Conservation (phyloP, 2,329 filamentous ascomycete genomes). For the Sporothrix phasma region DNA sequence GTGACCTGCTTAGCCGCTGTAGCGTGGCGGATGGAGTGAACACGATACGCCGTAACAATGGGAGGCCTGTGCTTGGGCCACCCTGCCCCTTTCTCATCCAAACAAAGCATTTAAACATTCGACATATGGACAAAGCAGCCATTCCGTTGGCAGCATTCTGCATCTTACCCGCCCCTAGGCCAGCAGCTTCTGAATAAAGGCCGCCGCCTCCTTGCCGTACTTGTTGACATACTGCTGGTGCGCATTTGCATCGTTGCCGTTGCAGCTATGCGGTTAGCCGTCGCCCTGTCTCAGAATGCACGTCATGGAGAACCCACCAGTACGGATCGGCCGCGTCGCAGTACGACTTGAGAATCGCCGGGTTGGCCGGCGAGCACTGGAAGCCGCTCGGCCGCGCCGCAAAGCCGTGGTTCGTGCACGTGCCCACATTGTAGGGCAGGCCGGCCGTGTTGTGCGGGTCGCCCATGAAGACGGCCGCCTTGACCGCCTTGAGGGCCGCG, state of each 20-base stretch:
- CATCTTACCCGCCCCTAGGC: background rate
- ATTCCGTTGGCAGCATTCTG: too few species aligned
- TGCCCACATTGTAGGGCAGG: slow-evolving; percentile 50
- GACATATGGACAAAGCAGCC: background rate
- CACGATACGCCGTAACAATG: background rate
- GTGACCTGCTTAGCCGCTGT: too few species aligned
- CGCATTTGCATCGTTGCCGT: slow-evolving; percentile 47
- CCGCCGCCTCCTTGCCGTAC: slow-evolving; percentile 49
- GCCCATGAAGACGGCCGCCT: slow-evolving; percentile 56
- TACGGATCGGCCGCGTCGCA: slow-evolving; percentile 55
- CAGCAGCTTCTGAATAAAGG: slow-evolving; percentile 42
- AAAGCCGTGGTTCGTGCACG: slow-evolving; percentile 49
- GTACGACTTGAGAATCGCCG: slow-evolving; percentile 50
- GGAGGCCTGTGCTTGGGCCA: background rate
- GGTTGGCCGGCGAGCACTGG: slow-evolving; percentile 40
- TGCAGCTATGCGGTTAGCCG: slow-evolving; percentile 40
- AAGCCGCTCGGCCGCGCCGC: slow-evolving; percentile 49
- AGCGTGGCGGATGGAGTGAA: background rate
- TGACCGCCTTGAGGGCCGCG: slow-evolving; percentile 44
- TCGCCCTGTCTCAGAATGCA: background rate
- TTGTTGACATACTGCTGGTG: slow-evolving; percentile 55
- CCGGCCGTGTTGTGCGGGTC: slow-evolving; percentile 48
- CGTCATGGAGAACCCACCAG: slow-evolving; percentile 10
- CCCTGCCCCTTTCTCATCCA: background rate
- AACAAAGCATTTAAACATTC: background rate